phyloP scores from a whole-genome alignment of 2,329 filamentous ascomycete genomes.

The Mollisia scopiformis region DNA sequence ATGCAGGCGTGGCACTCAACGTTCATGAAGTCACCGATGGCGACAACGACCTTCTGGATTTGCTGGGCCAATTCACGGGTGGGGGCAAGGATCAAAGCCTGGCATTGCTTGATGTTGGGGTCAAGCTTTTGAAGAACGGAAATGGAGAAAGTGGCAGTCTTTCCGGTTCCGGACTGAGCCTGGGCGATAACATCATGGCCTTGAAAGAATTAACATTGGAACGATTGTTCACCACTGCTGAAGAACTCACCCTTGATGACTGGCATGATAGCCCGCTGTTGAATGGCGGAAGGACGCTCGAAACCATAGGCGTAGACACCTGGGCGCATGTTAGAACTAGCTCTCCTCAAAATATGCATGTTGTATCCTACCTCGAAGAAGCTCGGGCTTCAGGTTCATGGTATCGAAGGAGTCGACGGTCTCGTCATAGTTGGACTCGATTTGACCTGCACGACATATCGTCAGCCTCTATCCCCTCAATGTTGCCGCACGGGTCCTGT shows the following conservation, averaged over 20 bases:
- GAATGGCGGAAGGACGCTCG: conserved; percentile 98
- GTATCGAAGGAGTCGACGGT: conserved; percentile 98
- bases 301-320: conserved; percentile 99
- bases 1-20: conserved; percentile 99
- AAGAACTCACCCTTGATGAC: conserved; percentile 90
- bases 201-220: conserved; percentile 37
- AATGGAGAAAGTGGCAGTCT: conserved; percentile 99
- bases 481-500: conserved; percentile 10
- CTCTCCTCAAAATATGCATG: conserved; percentile 11
- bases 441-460: conserved; percentile 70
- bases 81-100: conserved; percentile 96
- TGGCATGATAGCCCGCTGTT: conserved; percentile 99
- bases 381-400: conserved; percentile 96
- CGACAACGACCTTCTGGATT: conserved; percentile 99
- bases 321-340: conserved; percentile 29
- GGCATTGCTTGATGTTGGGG: conserved; percentile 90
- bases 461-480: conserved; percentile 25
- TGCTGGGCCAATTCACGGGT: conserved; percentile 98
- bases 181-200: conserved; percentile 99
- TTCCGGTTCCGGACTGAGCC: conserved; percentile 99
- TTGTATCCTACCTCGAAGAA: conserved; percentile 78
- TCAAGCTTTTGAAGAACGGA: conserved; percentile 99
- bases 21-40: conserved; percentile 99
- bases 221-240: neutral
- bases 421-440: conserved; percentile 99